Base-by-base conservation (phyloP, 2,329 filamentous ascomycete species). In the Pyricularia sp. region DNA sequence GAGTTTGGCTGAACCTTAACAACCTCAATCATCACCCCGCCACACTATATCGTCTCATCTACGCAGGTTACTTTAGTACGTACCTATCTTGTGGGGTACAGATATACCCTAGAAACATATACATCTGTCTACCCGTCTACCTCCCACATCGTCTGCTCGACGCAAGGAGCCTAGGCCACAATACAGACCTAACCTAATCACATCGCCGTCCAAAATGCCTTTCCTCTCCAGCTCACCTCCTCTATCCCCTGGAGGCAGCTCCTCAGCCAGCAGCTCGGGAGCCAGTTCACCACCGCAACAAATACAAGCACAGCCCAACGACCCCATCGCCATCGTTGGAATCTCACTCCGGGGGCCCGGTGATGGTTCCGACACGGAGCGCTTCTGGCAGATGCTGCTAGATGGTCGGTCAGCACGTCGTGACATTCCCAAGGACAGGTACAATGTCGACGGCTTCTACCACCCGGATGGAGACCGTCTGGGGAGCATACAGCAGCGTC, bases 381-480 rank as follows among this genome's bases (percentile, higher is more conserved):
- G 77, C 30, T 76, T 78, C 36, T 78, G 75, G 70, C 69, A 73
- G 12, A 72, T 78, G 71, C 66, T 77, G 23, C 74, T 71, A 55
- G 72, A 73, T 4, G 71, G 72, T 20, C 71, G 74, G 9, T 73
- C 70, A 55, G 74, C 72, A 14, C 75, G 74, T 73, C 72, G 70
- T 2, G 69, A 74, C 59, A 72, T 79, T 1, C 77, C 78, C 2
- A 66, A 70, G 12, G 72, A 74, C 63, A 72, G 78, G 1, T 80
- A 79, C 73, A 76, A 72, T 67, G 70, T 71, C n/a, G 72, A 70
- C 12, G 74, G 72, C 7, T 79, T 77, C 71, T 74, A 77, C 66
- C 76, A 79, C 64, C 74, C 74, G 3, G 74, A 78, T 36, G 75
- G 74, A 0, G 72, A 72, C 65, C 68, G 69, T 4, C 73, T 75